A percentile compares a stretch with the other conserved stretches of the same genome.
Evolutionary conservation across 2,329 filamentous ascomycete species (phyloP).

Genomic region (Claviceps sp.): DNA sequence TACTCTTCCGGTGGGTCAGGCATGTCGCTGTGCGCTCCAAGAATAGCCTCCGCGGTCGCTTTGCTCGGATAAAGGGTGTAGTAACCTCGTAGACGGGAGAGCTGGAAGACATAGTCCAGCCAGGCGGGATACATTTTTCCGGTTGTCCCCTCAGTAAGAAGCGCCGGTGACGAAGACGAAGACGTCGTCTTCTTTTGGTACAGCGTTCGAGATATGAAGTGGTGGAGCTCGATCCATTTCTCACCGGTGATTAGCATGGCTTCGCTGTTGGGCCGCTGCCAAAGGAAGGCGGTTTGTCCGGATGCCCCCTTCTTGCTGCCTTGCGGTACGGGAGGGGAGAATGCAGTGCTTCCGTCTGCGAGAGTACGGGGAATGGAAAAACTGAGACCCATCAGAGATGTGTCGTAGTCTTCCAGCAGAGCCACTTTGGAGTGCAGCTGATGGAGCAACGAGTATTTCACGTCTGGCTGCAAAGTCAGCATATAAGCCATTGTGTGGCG

Average conservation of each 20-base stretch:
- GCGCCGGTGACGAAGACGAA: slow-evolving; percentile 19
- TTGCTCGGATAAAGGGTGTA: slow-evolving; percentile 65
- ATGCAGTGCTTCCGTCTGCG: slow-evolving; percentile 45
- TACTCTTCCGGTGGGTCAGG: slow-evolving; percentile 61
- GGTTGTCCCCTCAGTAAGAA: slow-evolving; percentile 43
- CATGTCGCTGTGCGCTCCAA: slow-evolving; percentile 67
- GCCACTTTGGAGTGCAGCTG: slow-evolving; percentile 54
- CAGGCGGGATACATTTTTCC: slow-evolving; percentile 59
- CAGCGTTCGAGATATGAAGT: slow-evolving; percentile 57
- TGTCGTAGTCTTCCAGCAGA: slow-evolving; percentile 30
- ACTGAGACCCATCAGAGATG: slow-evolving; percentile 61
- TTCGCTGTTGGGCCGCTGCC: slow-evolving; percentile 73
- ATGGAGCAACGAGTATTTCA: slow-evolving; percentile 65
- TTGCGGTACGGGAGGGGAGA: slow-evolving; percentile 30
- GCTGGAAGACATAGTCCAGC: slow-evolving; percentile 64
- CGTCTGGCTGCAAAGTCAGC: slow-evolving; percentile 30
- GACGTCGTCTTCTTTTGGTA: slow-evolving; percentile 24
- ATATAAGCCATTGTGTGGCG: background rate
- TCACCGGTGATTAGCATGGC: slow-evolving; percentile 73
- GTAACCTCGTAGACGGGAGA: slow-evolving; percentile 67
- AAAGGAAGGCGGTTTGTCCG: slow-evolving; percentile 52
- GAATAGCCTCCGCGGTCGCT: slow-evolving; percentile 38
- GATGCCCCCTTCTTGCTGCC: slow-evolving; percentile 9
- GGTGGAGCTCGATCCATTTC: slow-evolving; percentile 77
- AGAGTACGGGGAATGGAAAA: slow-evolving; percentile 57